Evolutionary conservation across 495 filamentous ascomycete species (phyloP).

Genomic region (Pseudotulostoma volvatum): DNA sequence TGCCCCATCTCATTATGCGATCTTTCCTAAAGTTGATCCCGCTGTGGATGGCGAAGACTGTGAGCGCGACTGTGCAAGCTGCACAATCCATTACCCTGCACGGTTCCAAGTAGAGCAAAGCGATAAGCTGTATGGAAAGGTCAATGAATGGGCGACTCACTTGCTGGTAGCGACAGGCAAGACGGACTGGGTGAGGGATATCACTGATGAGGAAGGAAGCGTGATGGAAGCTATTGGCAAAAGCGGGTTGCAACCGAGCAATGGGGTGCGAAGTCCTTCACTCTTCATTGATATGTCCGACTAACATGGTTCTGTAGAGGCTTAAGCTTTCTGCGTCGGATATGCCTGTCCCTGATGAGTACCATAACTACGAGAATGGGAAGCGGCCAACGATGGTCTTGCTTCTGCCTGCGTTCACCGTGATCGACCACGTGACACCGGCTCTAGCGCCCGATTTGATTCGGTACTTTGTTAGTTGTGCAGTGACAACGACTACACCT

Average conservation of each 20-base stretch:
- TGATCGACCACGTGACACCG: conserved; percentile 77
- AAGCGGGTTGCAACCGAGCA: conserved; percentile 42
- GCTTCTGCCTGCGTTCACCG: conserved; percentile 71
- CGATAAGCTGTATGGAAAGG: conserved; percentile 68
- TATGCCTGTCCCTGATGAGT: conserved; percentile 57
- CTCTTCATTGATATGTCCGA: neutral
- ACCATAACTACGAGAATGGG: conserved; percentile 34
- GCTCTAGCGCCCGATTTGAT: conserved; percentile 57
- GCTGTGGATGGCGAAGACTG: conserved; percentile 80
- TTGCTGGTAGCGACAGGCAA: conserved; percentile 87
- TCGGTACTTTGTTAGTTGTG: conserved; percentile 47
- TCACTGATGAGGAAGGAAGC: conserved; percentile 80
- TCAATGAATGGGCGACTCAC: conserved; percentile 83
- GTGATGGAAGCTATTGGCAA: conserved; percentile 83
- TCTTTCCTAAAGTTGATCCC: conserved; percentile 40
- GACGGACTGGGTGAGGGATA: conserved; percentile 83
- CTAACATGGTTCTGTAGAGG: conserved; percentile 30
- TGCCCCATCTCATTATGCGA: conserved; percentile 23
- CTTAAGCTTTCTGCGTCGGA: conserved; percentile 91
- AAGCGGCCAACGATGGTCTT: conserved; percentile 67
- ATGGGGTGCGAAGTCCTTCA: conserved; percentile 54
- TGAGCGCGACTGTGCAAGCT: conserved; percentile 74
- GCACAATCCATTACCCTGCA: conserved; percentile 60
- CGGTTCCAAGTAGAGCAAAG: conserved; percentile 58
- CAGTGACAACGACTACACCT: conserved; percentile 60